Evolutionary conservation across 163 green algal genomes (phyloP).

Genomic region (Chlamydomonas reinhardtii): DNA sequence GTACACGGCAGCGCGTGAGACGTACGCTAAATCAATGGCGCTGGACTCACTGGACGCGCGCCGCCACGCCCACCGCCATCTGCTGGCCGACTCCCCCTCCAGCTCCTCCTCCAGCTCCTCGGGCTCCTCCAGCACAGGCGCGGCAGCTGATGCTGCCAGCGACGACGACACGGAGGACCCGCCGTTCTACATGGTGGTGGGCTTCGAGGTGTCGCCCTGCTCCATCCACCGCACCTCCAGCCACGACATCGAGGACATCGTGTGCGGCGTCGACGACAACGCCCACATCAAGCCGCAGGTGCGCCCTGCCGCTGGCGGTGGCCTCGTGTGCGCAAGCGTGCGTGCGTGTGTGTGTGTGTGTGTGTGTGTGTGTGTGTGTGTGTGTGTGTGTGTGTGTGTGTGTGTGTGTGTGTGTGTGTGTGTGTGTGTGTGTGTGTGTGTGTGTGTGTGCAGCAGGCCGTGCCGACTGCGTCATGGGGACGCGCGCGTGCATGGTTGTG

Average conservation of each 20-base stretch:
- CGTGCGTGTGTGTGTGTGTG: too few relatives aligned
- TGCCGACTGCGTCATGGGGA: too few relatives aligned
- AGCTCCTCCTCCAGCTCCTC: neutral
- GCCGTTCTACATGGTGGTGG: constrained; percentile 91
- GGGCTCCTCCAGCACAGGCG: too few relatives aligned
- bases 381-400: too few relatives aligned
- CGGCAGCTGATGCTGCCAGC: too few relatives aligned
- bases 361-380: too few relatives aligned
- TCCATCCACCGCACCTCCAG: constrained; percentile 81
- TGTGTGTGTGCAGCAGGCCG: too few relatives aligned
- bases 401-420: too few relatives aligned
- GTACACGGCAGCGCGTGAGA: constrained; percentile 63
- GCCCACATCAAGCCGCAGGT: constrained; percentile 53
- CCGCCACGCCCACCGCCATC: constrained; percentile 3
- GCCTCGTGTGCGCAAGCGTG: too few relatives aligned
- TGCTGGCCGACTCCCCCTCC: neutral
- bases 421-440: too few relatives aligned
- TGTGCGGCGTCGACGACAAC: constrained; percentile 75
- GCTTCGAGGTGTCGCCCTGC: constrained; percentile 96
- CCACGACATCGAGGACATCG: constrained; percentile 72
- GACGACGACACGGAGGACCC: neutral
- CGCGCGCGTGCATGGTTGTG: too few relatives aligned
- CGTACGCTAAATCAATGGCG: constrained; percentile 27
- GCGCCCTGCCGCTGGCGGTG: neutral
- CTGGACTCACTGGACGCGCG: constrained; percentile 42